Percentiles rank a stretch among this genome's conserved stretches.
These are phyloP conservation scores for Colletotrichum cuscutae DNA, from an alignment of 2,329 filamentous ascomycete genomes.

Conservation along the genomic window DNA sequence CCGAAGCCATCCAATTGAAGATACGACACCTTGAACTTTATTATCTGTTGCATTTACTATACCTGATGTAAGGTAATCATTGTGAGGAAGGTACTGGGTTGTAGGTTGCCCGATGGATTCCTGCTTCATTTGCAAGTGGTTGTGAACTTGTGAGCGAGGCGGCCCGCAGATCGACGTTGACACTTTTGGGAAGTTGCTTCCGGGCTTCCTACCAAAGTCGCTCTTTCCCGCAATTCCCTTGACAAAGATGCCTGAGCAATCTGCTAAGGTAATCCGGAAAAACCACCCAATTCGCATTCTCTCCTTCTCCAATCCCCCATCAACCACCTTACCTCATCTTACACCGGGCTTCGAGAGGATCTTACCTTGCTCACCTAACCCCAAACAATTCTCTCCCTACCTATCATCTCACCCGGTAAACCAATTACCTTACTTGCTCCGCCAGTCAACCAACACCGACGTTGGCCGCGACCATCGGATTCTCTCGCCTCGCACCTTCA, in stretches of 20 bases:
- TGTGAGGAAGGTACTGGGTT: no score
- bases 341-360: background rate
- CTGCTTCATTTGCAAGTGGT: background rate
- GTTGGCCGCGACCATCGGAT: background rate
- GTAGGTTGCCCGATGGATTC: background rate
- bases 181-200: slow-evolving; percentile 14
- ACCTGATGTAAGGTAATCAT: no score
- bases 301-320: background rate
- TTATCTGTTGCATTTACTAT: no score
- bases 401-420: background rate
- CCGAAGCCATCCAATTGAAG: no score
- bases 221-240: background rate
- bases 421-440: background rate
- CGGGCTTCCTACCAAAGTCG: slow-evolving; percentile 1
- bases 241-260: slow-evolving; percentile 4
- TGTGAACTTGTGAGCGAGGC: background rate
- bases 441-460: background rate
- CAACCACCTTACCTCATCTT: background rate
- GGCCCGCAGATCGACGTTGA: background rate
- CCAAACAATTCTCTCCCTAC: background rate
- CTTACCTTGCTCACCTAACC: background rate
- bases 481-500: background rate
- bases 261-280: slow-evolving; percentile 27
- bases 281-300: slow-evolving; percentile 15
- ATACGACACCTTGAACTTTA: no score